phyloP scores from a whole-genome alignment of 306 rosid genomes.

The Benincasa hispida region DNA sequence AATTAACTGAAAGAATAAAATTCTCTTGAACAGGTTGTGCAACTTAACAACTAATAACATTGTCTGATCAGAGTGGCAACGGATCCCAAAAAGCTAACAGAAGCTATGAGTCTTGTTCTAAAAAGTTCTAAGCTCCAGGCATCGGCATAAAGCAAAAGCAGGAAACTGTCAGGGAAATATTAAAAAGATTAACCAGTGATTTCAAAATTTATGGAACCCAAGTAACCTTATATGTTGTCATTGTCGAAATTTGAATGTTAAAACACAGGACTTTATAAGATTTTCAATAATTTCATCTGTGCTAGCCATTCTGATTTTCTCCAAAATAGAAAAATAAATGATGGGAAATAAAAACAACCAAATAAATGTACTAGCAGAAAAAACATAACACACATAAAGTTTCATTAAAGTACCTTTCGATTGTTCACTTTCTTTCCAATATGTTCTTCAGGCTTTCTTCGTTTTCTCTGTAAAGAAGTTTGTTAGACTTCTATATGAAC shows the following conservation, averaged over 20 bases:
- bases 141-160: background rate
- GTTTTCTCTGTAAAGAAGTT: conserved; percentile 66
- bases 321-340: background rate
- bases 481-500: conserved; percentile 12
- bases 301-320: background rate
- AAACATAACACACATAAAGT: conserved; percentile 3
- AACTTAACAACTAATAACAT: background rate
- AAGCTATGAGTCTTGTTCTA: background rate
- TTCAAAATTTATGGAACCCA: background rate
- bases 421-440: conserved; percentile 58
- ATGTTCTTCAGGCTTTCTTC: conserved; percentile 84
- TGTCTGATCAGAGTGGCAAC: background rate
- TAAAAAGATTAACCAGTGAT: background rate
- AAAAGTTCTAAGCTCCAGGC: background rate
- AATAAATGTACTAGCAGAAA: background rate
- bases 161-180: background rate
- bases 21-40: background rate
- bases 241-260: background rate
- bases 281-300: background rate
- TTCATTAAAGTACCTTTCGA: conserved; percentile 48
- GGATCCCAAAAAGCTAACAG: background rate
- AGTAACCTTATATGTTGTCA: background rate
- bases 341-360: background rate
- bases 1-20: background rate
- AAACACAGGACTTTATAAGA: background rate